Evolutionary conservation across 2,329 filamentous ascomycete species (phyloP).

Genomic region (Cladophialophora immunda): DNA sequence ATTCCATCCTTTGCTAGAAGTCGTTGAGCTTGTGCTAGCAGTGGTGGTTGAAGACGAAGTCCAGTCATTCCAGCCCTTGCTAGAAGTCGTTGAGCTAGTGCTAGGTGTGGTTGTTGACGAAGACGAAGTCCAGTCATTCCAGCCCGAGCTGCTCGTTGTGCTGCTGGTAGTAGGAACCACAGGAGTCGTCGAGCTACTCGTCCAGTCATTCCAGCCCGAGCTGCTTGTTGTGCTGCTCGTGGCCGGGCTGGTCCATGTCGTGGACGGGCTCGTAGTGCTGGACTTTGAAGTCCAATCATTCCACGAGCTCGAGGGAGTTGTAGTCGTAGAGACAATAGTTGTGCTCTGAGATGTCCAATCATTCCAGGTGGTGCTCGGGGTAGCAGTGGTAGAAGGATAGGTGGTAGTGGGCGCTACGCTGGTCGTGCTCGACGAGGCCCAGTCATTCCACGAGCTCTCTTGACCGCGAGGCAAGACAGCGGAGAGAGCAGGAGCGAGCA

Average conservation of each 20-base stretch:
- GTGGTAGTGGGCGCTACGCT: constrained; percentile 7
- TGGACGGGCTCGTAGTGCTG: no score
- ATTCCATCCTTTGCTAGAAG: background rate
- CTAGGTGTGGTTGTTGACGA: background rate
- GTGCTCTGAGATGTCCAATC: constrained; percentile 11
- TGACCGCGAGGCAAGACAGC: constrained; percentile 31
- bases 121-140: constrained; percentile 15
- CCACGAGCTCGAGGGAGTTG: constrained; percentile 1
- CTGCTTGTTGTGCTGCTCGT: background rate
- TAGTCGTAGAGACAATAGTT: background rate
- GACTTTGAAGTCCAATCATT: constrained; percentile 21
- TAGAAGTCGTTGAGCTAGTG: background rate
- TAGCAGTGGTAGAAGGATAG: background rate
- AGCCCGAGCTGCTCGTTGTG: background rate
- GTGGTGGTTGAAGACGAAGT: background rate
- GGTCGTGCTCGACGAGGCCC: constrained; percentile 9
- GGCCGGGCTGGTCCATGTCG: no score
- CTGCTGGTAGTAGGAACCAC: constrained; percentile 6
- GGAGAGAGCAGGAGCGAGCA: constrained; percentile 31
- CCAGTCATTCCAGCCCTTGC: constrained; percentile 3
- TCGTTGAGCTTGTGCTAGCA: background rate
- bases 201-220: constrained; percentile 19
- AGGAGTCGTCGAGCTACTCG: constrained; percentile 10
- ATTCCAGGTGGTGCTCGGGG: background rate
- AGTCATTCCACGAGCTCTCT: constrained; percentile 13